These are phyloP conservation scores for Camptophora hylomeconis DNA, from an alignment of 2,329 filamentous ascomycete species.

Conservation along the genomic window DNA sequence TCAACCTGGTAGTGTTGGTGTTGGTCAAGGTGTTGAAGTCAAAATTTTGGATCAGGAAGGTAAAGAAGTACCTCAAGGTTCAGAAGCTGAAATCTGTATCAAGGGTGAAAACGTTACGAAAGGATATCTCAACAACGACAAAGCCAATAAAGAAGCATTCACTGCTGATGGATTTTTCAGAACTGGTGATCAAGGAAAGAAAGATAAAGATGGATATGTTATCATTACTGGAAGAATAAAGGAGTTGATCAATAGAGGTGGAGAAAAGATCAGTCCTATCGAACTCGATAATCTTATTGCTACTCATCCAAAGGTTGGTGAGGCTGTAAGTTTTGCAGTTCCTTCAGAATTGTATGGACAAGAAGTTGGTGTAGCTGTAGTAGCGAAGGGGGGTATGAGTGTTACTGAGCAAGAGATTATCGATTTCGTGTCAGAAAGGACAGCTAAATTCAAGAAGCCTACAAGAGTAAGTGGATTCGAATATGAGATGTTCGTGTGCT, in stretches of 20 bases:
- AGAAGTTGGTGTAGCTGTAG: constrained; percentile 64
- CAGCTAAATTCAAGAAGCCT: constrained; percentile 75
- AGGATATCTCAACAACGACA: constrained; percentile 72
- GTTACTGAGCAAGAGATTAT: constrained; percentile 49
- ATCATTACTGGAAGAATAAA: constrained; percentile 86
- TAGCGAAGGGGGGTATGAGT: constrained; percentile 52
- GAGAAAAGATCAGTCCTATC: constrained; percentile 80
- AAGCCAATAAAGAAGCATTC: constrained; percentile 63
- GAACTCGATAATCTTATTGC: constrained; percentile 73
- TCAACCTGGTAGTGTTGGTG: constrained; percentile 68
- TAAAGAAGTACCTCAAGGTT: constrained; percentile 53
- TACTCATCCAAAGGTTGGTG: constrained; percentile 57
- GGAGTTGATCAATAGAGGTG: constrained; percentile 79
- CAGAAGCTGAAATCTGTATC: constrained; percentile 73
- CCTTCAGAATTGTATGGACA: constrained; percentile 74
- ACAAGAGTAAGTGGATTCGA: constrained; percentile 51
- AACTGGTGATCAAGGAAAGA: constrained; percentile 74
- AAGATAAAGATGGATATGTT: constrained; percentile 68
- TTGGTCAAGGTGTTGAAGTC: constrained; percentile 73
- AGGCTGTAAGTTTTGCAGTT: constrained; percentile 74
- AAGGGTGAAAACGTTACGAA: constrained; percentile 70
- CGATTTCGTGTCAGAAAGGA: constrained; percentile 53
- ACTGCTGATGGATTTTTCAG: constrained; percentile 69
- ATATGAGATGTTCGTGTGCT: constrained; percentile 10
- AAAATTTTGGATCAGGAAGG: constrained; percentile 61